A percentile compares a stretch with the other conserved stretches of the same genome.
phyloP scores from a whole-genome alignment of 2,329 filamentous ascomycete species.

The Chaetomiaceae sp. region DNA sequence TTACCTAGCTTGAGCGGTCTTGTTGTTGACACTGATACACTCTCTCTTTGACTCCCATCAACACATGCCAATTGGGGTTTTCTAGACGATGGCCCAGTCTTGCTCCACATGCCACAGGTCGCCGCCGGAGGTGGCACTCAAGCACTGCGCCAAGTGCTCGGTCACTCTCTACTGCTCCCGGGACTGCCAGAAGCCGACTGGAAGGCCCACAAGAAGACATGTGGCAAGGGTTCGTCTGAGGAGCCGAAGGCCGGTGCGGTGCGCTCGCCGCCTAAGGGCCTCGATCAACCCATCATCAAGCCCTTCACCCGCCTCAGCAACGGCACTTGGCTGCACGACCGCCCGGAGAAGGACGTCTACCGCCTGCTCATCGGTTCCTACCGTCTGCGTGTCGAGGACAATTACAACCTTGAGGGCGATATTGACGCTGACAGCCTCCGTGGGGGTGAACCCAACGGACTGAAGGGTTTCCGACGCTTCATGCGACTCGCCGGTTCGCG shows the following conservation, averaged over 20 bases:
- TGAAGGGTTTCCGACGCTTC: constrained; percentile 34
- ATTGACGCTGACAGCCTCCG: constrained; percentile 27
- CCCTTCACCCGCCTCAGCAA: constrained; percentile 38
- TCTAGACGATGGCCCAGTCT: background rate
- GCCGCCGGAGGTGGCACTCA: constrained; percentile 27
- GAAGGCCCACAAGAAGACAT: constrained; percentile 36
- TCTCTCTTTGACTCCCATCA: too few relatives aligned
- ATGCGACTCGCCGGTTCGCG: constrained; percentile 24
- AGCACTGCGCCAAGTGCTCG: constrained; percentile 43
- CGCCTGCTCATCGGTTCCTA: constrained; percentile 42
- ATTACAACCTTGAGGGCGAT: constrained; percentile 26
- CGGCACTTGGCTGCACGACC: constrained; percentile 38
- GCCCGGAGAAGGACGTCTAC: constrained; percentile 39
- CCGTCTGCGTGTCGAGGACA: constrained; percentile 40
- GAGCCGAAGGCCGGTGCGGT: background rate
- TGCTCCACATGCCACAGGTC: constrained; percentile 26
- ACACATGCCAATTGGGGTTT: too few relatives aligned
- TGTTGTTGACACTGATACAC: too few relatives aligned
- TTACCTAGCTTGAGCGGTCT: too few relatives aligned
- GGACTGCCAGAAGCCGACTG: constrained; percentile 46
- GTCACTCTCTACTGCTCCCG: constrained; percentile 43
- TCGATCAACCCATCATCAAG: constrained; percentile 26
- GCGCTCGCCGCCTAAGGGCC: constrained; percentile 24
- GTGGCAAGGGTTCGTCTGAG: constrained; percentile 2
- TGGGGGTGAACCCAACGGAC: constrained; percentile 4